Base-by-base conservation (phyloP, 2,329 filamentous ascomycete genomes). In the Penicillium hesseltinei region DNA sequence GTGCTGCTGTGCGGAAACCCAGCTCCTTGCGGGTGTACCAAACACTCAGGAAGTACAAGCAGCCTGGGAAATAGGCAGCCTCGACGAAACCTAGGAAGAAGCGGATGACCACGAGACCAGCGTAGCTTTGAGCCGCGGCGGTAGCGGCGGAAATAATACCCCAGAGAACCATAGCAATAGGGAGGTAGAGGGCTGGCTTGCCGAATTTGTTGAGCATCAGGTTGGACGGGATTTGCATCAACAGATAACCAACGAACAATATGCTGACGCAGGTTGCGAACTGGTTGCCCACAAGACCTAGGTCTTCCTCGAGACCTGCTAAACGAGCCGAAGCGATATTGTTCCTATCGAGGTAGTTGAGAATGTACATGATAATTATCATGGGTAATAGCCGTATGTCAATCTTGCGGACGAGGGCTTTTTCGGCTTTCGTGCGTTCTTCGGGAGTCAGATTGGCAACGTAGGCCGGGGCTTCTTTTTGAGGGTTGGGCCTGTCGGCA, bases 351-450 rank as follows among this genome's bases (percentile, higher is more conserved):
- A 88, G 73, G 71, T 90, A 91, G 74, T 91, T 91, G 76, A 89
- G 80, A 70, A 91, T 89, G 68, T 91, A 91, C 77, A 91, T 89
- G 62, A 91, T 71, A 47, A 91, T 84, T 56, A 91, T 78, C 74
- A 86, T 86, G 0, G 88, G 88, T 65, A 91, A 77, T 71, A 91
- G 58, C 51, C 88, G 81, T 21, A 81, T 65, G 69, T 92, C 89
- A 54, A 92, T 85, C 75, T 91, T 92, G 64, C 85, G 82, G 71
- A 85, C 82, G 65, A 92, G 75, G 36, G 77, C 80, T 57, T 74
- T 78, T 69, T 91, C 87, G 1, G 84, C 76, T 15, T 69, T 68
- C 0, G 69, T 67, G 13, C 86, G 82, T 58, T 84, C 80, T 40
- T 81, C 82, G 1, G 77, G 74, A 2, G 79, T 78, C 66, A 86